Base-by-base conservation (phyloP, 1,284 basidiomycete genomes). In the Marasmius fiardii region DNA sequence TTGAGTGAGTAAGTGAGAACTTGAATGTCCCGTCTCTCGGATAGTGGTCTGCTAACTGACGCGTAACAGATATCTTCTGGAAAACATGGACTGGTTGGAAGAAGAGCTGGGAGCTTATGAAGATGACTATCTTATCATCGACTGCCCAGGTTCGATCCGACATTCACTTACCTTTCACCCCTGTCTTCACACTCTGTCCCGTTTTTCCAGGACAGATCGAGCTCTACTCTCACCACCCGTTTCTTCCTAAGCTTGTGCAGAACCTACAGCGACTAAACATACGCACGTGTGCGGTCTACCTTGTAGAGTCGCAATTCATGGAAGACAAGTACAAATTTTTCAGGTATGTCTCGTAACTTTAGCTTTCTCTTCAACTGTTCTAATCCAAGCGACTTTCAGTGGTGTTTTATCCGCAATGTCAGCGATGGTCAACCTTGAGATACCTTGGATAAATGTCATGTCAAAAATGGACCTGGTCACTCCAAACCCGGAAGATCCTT, bases 51-150 rank as follows among this genome's bases (percentile, higher is more conserved):
- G 39, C 47, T 44, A 5, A 24, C 43, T 24, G 41, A 28, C 21
- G 35, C 23, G 54, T 52, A 18, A 14, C 64, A 98, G 95, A 71
- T 99, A 99, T 74, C 80, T 99, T 53, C 74, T 98, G 59, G 85
- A 98, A 68, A 98, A 99, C 67, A 90, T 98, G 73, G 97, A 99
- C 71, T 99, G 97, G 97, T 78, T 99, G n/a, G 93, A 98, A 64
- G 96, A 98, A 69, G 92, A 98, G 67, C 80, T 99, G 1, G 95
- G 95, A 10, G 86, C 88, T 12, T 99, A 86, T 70, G 95, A 98
- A 44, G 92, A 98, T 66, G 97, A 99, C 74, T 99, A 98, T 74
- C 82, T 99, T 47, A 88, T 99, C 63, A 89, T 99, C 61, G 97
- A 99, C 75, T 99, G 97, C 68, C 97, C 97, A 60, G 95, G 95